Evolutionary conservation across 306 rosid species (phyloP).

Genomic region (cucumber (Cucumis sativus)): DNA sequence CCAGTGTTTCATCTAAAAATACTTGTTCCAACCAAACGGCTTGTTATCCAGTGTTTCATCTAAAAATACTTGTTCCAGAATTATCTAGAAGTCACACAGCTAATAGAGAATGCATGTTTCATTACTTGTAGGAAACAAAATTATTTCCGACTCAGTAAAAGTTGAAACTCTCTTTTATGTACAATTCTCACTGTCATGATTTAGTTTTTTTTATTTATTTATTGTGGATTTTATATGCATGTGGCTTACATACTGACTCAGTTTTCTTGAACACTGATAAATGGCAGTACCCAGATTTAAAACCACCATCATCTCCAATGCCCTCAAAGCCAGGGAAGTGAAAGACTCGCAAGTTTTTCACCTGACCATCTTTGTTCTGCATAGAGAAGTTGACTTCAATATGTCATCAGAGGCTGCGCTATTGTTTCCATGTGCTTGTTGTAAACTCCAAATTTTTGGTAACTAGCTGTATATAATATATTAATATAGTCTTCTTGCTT

Average conservation of each 20-base stretch:
- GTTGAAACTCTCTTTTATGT: background rate
- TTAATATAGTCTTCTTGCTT: background rate
- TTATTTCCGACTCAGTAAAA: background rate
- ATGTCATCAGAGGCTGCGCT: background rate
- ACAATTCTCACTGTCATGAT: background rate
- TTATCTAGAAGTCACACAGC: background rate
- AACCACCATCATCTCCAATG: constrained; percentile 70
- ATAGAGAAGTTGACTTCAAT: background rate
- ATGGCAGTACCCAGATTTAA: constrained; percentile 68
- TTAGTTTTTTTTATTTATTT: background rate
- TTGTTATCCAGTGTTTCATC: background rate
- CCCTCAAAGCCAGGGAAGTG: constrained; percentile 51
- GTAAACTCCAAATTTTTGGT: background rate
- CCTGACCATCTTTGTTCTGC: background rate
- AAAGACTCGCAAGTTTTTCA: background rate
- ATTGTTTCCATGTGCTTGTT: background rate
- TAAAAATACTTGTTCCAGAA: background rate
- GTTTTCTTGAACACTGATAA: background rate
- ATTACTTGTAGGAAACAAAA: background rate
- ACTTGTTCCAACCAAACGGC: background rate
- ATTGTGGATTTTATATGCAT: background rate
- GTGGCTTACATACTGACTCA: background rate
- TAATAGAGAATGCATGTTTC: background rate
- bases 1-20: background rate
- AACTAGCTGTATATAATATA: background rate